Conservation (phyloP, 2,329 filamentous ascomycete genomes). For the Acephala macrosclerotiorum region DNA sequence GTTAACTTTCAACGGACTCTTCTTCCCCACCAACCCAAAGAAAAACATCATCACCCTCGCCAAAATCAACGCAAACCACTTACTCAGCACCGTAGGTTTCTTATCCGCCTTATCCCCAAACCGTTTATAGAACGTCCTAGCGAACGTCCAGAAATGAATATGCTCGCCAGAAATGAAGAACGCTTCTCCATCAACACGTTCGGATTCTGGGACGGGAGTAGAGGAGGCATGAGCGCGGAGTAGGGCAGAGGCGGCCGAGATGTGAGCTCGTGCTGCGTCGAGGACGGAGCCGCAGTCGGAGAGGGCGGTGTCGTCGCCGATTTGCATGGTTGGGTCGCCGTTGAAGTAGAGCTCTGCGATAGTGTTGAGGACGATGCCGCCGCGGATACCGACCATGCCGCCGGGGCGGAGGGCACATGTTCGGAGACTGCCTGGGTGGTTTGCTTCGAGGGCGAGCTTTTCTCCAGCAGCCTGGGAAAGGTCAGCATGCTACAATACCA, state of each 20-base stretch:
- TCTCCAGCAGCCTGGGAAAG: conserved; percentile 1
- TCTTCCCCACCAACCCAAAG: conserved; percentile 3
- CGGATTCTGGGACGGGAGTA: conserved; percentile 2
- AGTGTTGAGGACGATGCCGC: neutral
- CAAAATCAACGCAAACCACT: neutral
- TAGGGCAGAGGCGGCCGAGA: conserved; percentile 4
- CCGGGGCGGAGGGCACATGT: conserved; percentile 10
- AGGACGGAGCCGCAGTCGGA: conserved; percentile 4
- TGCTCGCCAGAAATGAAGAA: conserved; percentile 14
- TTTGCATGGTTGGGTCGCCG: conserved; percentile 1
- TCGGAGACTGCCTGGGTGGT: neutral
- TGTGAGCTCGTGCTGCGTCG: conserved; percentile 1
- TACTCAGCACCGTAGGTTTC: neutral
- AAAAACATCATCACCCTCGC: conserved; percentile 7
- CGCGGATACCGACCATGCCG: conserved; percentile 2
- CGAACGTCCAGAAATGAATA: conserved; percentile 9
- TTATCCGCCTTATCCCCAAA: conserved; percentile 9
- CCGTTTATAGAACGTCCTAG: neutral
- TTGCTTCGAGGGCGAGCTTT: conserved; percentile 7
- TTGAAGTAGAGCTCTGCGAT: neutral
- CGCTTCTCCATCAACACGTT: conserved; percentile 11
- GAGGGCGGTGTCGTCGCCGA: conserved; percentile 7
- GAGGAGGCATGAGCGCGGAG: neutral
- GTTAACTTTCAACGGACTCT: conserved; percentile 9
- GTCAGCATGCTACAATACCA: neutral